Conservation (phyloP, 148 eudicot species). For the Chenopodium berlandieri region DNA sequence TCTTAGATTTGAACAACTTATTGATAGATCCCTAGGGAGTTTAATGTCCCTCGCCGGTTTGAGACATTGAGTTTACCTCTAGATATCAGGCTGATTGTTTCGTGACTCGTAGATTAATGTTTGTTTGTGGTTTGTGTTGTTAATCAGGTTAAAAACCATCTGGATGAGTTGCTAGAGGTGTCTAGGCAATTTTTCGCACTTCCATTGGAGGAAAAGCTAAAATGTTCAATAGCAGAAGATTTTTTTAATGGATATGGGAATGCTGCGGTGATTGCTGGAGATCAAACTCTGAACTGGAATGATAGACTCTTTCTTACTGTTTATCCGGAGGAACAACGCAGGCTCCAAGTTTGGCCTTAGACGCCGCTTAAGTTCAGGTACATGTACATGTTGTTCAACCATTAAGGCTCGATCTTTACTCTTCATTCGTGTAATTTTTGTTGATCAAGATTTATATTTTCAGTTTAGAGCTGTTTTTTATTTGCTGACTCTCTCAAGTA, state of each 20-base stretch:
- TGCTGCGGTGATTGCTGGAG: slow-evolving; percentile 21
- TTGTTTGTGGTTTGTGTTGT: neutral
- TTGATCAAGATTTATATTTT: too few species aligned
- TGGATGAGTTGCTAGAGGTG: slow-evolving; percentile 51
- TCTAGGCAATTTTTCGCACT: slow-evolving; percentile 53
- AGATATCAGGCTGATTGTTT: neutral
- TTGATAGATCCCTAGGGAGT: too few species aligned
- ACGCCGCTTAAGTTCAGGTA: slow-evolving; percentile 25
- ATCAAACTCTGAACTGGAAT: slow-evolving; percentile 39
- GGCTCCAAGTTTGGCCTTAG: slow-evolving; percentile 36
- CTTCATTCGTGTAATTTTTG: too few species aligned
- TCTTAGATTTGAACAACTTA: neutral
- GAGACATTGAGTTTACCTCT: too few species aligned
- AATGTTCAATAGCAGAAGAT: slow-evolving; percentile 26
- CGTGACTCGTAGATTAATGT: neutral
- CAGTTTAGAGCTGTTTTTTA: too few species aligned
- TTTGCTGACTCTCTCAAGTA: too few species aligned
- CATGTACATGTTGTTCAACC: too few species aligned
- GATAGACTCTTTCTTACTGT: slow-evolving; percentile 41
- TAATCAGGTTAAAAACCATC: slow-evolving; percentile 47
- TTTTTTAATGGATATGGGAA: slow-evolving; percentile 49
- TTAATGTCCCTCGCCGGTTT: too few species aligned
- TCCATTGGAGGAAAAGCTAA: slow-evolving; percentile 45
- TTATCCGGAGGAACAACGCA: slow-evolving; percentile 32
- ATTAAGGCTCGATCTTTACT: too few species aligned